Evolutionary conservation across 345 rosid species (phyloP).

Genomic region (Melaleuca alternifolia): DNA sequence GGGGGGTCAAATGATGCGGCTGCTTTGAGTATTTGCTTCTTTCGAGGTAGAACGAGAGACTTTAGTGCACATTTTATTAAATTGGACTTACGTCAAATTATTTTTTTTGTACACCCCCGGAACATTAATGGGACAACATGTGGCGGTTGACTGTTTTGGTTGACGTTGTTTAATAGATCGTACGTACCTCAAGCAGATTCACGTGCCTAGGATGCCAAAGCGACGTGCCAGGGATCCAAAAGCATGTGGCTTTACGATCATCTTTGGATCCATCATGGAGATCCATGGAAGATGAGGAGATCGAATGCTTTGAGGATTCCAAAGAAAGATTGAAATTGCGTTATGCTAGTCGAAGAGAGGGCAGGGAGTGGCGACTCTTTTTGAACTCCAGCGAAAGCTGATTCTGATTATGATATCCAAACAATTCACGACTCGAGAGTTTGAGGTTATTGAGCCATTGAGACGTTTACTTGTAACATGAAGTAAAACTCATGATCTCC

Average conservation of each 20-base stretch:
- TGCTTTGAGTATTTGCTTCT: neutral
- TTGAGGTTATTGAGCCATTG: fast-evolving
- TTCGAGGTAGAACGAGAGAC: neutral
- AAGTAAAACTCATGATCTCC: neutral
- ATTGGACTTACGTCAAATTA: neutral
- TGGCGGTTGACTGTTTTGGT: neutral
- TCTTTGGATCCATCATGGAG: neutral
- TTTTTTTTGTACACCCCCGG: neutral
- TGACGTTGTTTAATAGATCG: neutral
- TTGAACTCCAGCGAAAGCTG: no score
- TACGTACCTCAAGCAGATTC: neutral
- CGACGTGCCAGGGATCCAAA: neutral
- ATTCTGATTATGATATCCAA: no score
- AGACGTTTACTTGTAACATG: neutral
- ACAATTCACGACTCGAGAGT: neutral
- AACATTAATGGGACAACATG: neutral
- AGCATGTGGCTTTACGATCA: neutral
- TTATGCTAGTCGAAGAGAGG: no score
- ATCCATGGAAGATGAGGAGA: neutral
- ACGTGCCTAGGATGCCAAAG: neutral
- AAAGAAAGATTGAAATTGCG: no score
- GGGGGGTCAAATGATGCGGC: neutral
- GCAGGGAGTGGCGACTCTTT: no score
- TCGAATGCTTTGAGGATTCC: no score
- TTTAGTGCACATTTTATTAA: neutral